Conservation (phyloP, 2,329 filamentous ascomycete species). For the Trichoderma asperellum region DNA sequence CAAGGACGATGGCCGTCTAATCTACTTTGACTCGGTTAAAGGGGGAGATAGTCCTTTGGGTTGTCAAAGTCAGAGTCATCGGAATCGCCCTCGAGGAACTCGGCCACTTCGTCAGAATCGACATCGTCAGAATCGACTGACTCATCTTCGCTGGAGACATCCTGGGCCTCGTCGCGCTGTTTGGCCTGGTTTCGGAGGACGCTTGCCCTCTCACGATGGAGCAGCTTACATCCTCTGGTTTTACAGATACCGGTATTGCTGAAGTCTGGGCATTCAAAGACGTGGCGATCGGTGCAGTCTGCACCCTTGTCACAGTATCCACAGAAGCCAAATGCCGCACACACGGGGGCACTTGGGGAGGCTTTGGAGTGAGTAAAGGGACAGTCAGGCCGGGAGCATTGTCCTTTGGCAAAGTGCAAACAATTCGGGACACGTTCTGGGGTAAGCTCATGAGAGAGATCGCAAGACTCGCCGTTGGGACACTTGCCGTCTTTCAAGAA, state of each 20-base stretch:
- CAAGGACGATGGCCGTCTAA: background rate
- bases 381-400: constrained; percentile 85
- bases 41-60: constrained; percentile 62
- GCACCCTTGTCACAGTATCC: constrained; percentile 88
- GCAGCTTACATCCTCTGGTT: constrained; percentile 78
- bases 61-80: constrained; percentile 60
- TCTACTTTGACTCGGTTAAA: constrained; percentile 35
- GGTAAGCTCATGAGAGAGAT: constrained; percentile 85
- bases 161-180: constrained; percentile 62
- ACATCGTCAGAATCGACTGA: constrained; percentile 74
- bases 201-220: constrained; percentile 86
- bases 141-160: constrained; percentile 79
- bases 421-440: constrained; percentile 86
- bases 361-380: constrained; percentile 84
- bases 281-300: constrained; percentile 79
- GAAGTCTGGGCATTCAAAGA: constrained; percentile 93
- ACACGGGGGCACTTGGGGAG: constrained; percentile 77
- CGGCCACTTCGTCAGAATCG: constrained; percentile 74
- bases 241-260: constrained; percentile 87
- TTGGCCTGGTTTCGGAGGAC: constrained; percentile 69
- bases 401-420: constrained; percentile 85
- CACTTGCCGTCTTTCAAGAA: constrained; percentile 82
- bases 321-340: constrained; percentile 79
- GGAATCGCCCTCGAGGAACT: constrained; percentile 62
- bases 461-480: constrained; percentile 75